Evolutionary conservation across 768 basidiomycete genomes (phyloP).

Genomic region (Dioszegia aurantiaca): DNA sequence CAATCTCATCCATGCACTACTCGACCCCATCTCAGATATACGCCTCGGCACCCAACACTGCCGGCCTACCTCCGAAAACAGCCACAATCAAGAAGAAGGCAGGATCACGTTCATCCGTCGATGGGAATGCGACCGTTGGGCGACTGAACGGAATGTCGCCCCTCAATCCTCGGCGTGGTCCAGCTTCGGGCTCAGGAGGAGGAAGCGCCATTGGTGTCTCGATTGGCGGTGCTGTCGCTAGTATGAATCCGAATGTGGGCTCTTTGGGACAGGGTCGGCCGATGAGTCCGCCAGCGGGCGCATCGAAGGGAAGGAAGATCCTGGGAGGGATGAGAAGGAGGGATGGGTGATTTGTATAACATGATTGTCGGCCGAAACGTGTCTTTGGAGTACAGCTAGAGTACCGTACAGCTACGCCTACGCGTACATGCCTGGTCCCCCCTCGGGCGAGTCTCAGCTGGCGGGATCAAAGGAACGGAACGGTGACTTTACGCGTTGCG

Average conservation of each 20-base stretch:
- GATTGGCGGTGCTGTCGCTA: conserved; percentile 42
- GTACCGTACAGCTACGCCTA: too few relatives aligned
- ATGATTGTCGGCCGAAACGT: background rate
- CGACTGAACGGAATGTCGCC: conserved; percentile 33
- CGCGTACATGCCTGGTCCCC: too few relatives aligned
- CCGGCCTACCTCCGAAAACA: conserved; percentile 21
- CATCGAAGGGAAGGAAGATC: conserved; percentile 27
- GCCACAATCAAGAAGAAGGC: conserved; percentile 33
- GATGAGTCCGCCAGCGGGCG: conserved; percentile 25
- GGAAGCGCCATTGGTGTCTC: conserved; percentile 21
- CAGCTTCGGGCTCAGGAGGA: conserved; percentile 8
- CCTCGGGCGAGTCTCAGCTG: too few relatives aligned
- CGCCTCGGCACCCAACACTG: conserved; percentile 21
- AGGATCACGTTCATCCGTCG: conserved; percentile 12
- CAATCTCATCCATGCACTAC: conserved; percentile 39
- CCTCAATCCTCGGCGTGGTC: conserved; percentile 44
- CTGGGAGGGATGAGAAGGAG: conserved; percentile 30
- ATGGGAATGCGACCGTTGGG: conserved; percentile 11
- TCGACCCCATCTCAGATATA: conserved; percentile 43
- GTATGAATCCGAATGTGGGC: conserved; percentile 34
- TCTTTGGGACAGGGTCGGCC: conserved; percentile 20
- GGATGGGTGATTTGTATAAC: conserved; percentile 1
- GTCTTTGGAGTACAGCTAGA: too few relatives aligned
- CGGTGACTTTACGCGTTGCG: too few relatives aligned
- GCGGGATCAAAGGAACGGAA: too few relatives aligned